These are phyloP conservation scores for Pseudocercospora cruenta DNA, from an alignment of 2,329 filamentous ascomycete genomes.

Conservation along the genomic window DNA sequence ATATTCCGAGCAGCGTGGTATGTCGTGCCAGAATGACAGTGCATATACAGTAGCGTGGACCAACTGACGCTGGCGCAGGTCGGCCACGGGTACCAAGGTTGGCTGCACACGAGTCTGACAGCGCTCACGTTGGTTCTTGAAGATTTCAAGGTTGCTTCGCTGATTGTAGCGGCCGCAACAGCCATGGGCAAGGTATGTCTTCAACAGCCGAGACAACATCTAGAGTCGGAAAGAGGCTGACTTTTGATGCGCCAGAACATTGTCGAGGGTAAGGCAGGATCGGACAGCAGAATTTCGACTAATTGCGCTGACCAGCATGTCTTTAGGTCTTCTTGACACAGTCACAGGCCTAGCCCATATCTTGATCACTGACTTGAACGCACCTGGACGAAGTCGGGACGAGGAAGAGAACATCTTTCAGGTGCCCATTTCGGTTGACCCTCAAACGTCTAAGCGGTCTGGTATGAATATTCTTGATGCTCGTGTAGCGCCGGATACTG, in stretches of 20 bases:
- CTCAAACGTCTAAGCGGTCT: slow-evolving; percentile 43
- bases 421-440: slow-evolving; percentile 59
- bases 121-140: slow-evolving; percentile 56
- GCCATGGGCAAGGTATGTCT: slow-evolving; percentile 50
- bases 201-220: neutral
- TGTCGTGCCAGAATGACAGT: neutral
- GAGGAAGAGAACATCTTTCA: slow-evolving; percentile 56
- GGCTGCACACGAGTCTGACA: slow-evolving; percentile 57
- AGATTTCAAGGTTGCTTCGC: slow-evolving; percentile 58
- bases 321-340: neutral
- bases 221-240: neutral
- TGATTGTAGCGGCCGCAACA: slow-evolving; percentile 56
- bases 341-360: slow-evolving; percentile 3
- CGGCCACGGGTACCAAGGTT: slow-evolving; percentile 63
- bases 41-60: neutral
- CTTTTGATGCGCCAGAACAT: slow-evolving; percentile 15
- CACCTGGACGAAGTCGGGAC: slow-evolving; percentile 51
- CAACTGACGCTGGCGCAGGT: slow-evolving; percentile 4
- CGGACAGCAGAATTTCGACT: slow-evolving; percentile 43
- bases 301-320: slow-evolving; percentile 36
- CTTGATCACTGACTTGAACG: slow-evolving; percentile 44
- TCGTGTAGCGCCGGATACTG: neutral
- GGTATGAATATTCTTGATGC: slow-evolving; percentile 38
- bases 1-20: slow-evolving; percentile 42
- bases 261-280: slow-evolving; percentile 23